Percentiles rank a stretch among this genome's conserved stretches.
Conservation (phyloP, 768 basidiomycete species). For the Lactarius vividus region DNA sequence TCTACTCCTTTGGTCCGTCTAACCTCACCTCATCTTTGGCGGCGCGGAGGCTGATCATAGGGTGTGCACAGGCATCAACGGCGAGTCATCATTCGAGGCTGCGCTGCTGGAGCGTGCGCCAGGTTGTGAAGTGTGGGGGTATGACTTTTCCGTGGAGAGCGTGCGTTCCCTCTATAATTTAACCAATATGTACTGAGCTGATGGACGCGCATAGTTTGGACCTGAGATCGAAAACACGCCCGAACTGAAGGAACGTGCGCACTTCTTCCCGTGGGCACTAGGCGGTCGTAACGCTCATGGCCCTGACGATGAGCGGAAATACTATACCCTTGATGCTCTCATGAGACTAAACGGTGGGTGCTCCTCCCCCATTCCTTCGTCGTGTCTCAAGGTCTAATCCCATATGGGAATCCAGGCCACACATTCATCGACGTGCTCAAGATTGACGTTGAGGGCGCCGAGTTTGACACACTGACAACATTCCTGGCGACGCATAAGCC, state of each 20-base stretch:
- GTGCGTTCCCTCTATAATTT: conserved; percentile 30
- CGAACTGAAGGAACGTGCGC: conserved; percentile 37
- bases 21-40: background rate
- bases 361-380: background rate
- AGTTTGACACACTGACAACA: conserved; percentile 56
- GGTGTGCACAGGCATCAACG: conserved; percentile 40
- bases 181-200: background rate
- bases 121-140: conserved; percentile 43
- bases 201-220: conserved; percentile 35
- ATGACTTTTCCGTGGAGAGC: conserved; percentile 41
- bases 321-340: conserved; percentile 60
- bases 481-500: conserved; percentile 41
- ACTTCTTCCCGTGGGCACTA: conserved; percentile 43
- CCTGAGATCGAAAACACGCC: conserved; percentile 41
- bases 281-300: conserved; percentile 46
- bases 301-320: conserved; percentile 44
- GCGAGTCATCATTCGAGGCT: conserved; percentile 54
- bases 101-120: conserved; percentile 44
- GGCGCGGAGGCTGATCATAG: background rate
- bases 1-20: conserved; percentile 47
- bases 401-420: conserved; percentile 44
- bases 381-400: background rate
- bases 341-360: conserved; percentile 59
- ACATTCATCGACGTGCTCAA: conserved; percentile 69
- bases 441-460: conserved; percentile 68